Base-by-base conservation (phyloP, 1,284 basidiomycete genomes). In the Sporisorium iseilematis-ciliati region DNA sequence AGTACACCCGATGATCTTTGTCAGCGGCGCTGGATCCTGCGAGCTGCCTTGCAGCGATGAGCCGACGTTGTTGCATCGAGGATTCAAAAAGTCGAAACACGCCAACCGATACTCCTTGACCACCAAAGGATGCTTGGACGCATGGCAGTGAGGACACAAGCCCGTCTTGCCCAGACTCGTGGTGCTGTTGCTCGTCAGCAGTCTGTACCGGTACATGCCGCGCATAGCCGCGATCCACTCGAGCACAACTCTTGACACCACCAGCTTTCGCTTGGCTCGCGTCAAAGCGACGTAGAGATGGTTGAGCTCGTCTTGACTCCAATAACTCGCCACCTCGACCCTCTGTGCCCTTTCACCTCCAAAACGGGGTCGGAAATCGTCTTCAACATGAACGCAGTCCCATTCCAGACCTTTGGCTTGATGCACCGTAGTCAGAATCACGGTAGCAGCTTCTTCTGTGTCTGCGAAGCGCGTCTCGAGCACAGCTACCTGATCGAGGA, bases 321-420 rank as follows among this genome's bases (percentile, higher is more conserved):
- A 64, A 23, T 74, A 54, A 20, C 56, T 42, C 11, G 64, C 60
- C n/a, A 81, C 78, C 16, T 77, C 68, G 7, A 72, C 46, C 21
- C 66, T 31, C 50, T 67, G 64, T 41, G 65, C 43, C 45, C 53
- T 64, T 26, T 68, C 68, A 26, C 21, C 53, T 1, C 64, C 69
- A 25, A 69, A 66, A 16, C 63, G 45, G 3, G 81, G 81, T 16
- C 77, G 71, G 25, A 82, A 82, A 45, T 82, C 81, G 51, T 81
- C 76, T 16, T 77, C 74, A 21, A 82, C 70, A 20, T 74, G 50
- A 11, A 82, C 81, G 16, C 67, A 46, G 48, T 82, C 78, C 81
- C 81, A 82, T 41, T 82, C 81, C 20, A 82, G 72, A 25, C 81
- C 81, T 46, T 82, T 82, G 7, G 79, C 78, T 57, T 82, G 81